Conservation (phyloP, 352 stramenopile genomes). For the Pythium aphanidermatum region DNA sequence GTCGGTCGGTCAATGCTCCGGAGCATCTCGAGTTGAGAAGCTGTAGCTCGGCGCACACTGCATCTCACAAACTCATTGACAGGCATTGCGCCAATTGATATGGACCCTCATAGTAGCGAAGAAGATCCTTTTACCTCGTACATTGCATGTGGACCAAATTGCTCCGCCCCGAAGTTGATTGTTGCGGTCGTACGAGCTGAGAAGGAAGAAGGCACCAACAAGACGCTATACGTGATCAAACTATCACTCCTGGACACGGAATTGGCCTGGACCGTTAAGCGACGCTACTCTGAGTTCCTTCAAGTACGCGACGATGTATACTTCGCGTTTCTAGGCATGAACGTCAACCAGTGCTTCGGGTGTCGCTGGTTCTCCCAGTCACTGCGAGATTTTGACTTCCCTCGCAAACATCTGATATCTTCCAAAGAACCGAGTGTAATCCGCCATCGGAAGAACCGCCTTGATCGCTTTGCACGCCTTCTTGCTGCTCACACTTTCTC, state of each 20-base stretch:
- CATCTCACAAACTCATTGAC: too few relatives aligned
- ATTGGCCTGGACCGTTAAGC: constrained; percentile 54
- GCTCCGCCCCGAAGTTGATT: constrained; percentile 45
- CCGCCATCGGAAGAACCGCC: constrained; percentile 31
- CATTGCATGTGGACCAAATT: constrained; percentile 44
- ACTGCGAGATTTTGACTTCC: constrained; percentile 51
- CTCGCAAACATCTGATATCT: constrained; percentile 46
- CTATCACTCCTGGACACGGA: constrained; percentile 31
- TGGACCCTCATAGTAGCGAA: constrained; percentile 22
- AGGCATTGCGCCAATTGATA: neutral
- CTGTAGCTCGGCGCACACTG: too few relatives aligned
- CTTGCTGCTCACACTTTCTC: constrained; percentile 71
- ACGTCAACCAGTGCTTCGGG: constrained; percentile 60
- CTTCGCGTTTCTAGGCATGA: constrained; percentile 34
- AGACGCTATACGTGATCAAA: constrained; percentile 43
- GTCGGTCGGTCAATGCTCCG: neutral
- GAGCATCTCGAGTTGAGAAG: too few relatives aligned
- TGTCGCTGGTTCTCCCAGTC: constrained; percentile 69
- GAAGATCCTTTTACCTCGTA: constrained; percentile 42
- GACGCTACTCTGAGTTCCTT: constrained; percentile 70
- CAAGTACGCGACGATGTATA: constrained; percentile 42
- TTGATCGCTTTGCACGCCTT: constrained; percentile 54
- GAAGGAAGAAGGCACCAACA: constrained; percentile 6
- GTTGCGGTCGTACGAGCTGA: constrained; percentile 28
- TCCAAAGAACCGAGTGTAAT: constrained; percentile 43